A percentile compares a stretch with the other conserved stretches of the same genome.
Conservation (phyloP, 768 basidiomycete genomes). For the Pleurotus cornucopiae region DNA sequence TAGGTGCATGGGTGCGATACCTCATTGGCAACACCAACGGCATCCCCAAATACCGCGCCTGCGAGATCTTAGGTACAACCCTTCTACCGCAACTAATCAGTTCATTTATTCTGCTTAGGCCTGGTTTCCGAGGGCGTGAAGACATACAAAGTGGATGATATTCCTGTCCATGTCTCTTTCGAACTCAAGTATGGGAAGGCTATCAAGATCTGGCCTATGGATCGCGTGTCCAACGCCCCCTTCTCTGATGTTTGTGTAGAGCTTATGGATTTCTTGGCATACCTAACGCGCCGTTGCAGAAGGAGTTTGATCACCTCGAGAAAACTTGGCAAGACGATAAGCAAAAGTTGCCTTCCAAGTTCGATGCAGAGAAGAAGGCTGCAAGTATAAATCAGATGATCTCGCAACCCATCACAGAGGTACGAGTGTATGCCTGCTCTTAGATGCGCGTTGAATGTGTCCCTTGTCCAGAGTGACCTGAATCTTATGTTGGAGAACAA, state of each 20-base stretch:
- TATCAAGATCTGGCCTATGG: slow-evolving; percentile 63
- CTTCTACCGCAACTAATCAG: not conserved
- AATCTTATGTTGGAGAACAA: slow-evolving; percentile 74
- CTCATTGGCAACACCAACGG: slow-evolving; percentile 63
- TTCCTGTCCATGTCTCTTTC: slow-evolving; percentile 59
- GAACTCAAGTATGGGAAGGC: slow-evolving; percentile 77
- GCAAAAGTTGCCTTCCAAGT: slow-evolving; percentile 63
- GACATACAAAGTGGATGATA: slow-evolving; percentile 70
- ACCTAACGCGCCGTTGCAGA: slow-evolving; percentile 32
- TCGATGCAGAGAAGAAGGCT: slow-evolving; percentile 60
- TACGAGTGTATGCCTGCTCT: slow-evolving; percentile 25
- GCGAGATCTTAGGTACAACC: slow-evolving; percentile 69
- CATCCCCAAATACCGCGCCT: slow-evolving; percentile 72
- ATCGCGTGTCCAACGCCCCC: slow-evolving; percentile 76
- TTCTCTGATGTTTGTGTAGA: slow-evolving; percentile 53
- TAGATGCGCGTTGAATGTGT: slow-evolving; percentile 7
- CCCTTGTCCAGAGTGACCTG: slow-evolving; percentile 64
- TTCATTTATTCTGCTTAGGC: slow-evolving; percentile 26
- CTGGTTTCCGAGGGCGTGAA: slow-evolving; percentile 50
- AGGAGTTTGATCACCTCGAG: slow-evolving; percentile 66
- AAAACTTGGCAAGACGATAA: slow-evolving; percentile 44
- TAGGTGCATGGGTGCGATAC: slow-evolving; percentile 86
- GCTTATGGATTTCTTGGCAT: slow-evolving; percentile 8
- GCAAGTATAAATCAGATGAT: slow-evolving; percentile 56
- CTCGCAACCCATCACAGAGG: slow-evolving; percentile 75